Evolutionary conservation across 225 moss, liverwort and hornwort species (phyloP).

Genomic region (Straminergon stramineum): DNA sequence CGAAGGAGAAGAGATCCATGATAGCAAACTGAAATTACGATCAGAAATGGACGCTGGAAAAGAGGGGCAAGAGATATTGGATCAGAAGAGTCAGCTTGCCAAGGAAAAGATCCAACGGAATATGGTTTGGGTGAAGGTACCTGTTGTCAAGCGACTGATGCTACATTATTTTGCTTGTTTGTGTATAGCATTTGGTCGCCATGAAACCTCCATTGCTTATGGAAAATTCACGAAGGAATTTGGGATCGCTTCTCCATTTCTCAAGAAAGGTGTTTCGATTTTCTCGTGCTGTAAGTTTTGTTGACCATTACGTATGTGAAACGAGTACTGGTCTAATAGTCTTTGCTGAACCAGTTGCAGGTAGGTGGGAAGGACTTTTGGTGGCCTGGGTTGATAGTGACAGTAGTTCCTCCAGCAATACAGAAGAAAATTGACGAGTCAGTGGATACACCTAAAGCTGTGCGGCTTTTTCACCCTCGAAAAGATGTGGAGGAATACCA

Average conservation of each 20-base stretch:
- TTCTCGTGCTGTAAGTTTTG: neutral
- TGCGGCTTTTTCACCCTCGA: constrained; percentile 35
- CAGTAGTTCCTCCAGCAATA: constrained; percentile 15
- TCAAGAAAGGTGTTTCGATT: neutral
- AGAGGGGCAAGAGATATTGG: neutral
- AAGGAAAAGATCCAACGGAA: constrained; percentile 2
- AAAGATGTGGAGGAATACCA: constrained; percentile 33
- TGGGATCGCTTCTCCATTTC: neutral
- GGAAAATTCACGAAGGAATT: neutral
- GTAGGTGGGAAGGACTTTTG: constrained; percentile 26
- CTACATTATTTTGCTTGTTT: neutral
- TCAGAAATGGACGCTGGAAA: neutral
- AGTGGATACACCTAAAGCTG: constrained; percentile 11
- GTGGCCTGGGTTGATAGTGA: constrained; percentile 45
- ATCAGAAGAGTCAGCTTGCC: neutral
- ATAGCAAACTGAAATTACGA: neutral
- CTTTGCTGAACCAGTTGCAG: constrained; percentile 19
- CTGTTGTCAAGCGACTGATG: neutral
- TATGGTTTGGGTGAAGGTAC: constrained; percentile 54
- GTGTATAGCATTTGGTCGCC: neutral
- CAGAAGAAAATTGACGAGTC: constrained; percentile 13
- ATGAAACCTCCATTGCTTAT: neutral
- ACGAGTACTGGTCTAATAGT: neutral
- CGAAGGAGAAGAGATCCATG: neutral
- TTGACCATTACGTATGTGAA: neutral